Evolutionary conservation across 306 rosid species (phyloP).

Genomic region (Dalbergia cochinchinensis): DNA sequence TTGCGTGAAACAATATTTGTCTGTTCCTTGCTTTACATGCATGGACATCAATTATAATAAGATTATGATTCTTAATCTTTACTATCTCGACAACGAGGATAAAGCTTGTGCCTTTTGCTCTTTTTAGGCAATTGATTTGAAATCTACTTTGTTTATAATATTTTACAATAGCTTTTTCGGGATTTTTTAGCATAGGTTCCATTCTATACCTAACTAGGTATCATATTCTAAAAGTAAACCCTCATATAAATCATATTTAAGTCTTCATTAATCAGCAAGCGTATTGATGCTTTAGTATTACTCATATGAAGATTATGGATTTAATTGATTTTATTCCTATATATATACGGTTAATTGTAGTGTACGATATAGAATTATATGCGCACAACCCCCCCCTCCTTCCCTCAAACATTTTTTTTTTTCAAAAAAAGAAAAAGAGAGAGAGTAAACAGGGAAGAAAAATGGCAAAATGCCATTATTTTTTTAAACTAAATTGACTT

Average conservation of each 20-base stretch:
- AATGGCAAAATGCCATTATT: too few species aligned
- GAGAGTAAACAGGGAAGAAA: too few species aligned
- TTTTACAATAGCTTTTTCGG: slow-evolving; percentile 7
- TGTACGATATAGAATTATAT: too few species aligned
- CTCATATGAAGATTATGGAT: too few species aligned
- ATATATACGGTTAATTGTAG: too few species aligned
- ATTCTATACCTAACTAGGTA: slow-evolving; percentile 45
- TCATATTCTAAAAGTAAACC: slow-evolving; percentile 33
- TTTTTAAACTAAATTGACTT: too few species aligned
- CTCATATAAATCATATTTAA: neutral
- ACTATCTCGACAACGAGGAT: slow-evolving; percentile 53
- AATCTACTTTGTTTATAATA: slow-evolving; percentile 38
- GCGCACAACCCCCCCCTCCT: too few species aligned
- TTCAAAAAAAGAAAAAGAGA: too few species aligned
- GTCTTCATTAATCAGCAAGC: slow-evolving; percentile 6
- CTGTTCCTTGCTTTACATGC: slow-evolving; percentile 27
- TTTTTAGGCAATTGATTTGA: slow-evolving; percentile 47
- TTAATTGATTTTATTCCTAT: too few species aligned
- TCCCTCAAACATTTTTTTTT: too few species aligned
- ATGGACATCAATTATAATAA: slow-evolving; percentile 16
- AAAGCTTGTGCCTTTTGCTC: slow-evolving; percentile 44
- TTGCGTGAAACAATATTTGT: slow-evolving; percentile 32
- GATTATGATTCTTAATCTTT: slow-evolving; percentile 47
- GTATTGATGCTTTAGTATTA: neutral
- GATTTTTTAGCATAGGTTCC: slow-evolving; percentile 50